phyloP scores from a whole-genome alignment of 345 rosid genomes.

The Balakata baccata region DNA sequence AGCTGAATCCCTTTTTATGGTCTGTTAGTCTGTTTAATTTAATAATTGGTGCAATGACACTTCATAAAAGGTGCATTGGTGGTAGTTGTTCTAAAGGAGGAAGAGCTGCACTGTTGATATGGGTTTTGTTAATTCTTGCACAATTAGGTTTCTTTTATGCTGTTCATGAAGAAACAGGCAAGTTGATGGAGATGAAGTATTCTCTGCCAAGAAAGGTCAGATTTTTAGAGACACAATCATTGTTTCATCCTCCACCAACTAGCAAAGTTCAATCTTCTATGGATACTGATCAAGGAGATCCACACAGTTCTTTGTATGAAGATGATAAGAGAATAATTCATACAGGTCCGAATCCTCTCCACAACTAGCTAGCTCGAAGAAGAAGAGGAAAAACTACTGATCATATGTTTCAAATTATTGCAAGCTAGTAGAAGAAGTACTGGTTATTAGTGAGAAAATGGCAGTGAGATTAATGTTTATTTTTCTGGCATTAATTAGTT shows the following conservation, averaged over 20 bases:
- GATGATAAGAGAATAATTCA: constrained; percentile 79
- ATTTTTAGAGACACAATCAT: constrained; percentile 21
- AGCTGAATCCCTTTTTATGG: constrained; percentile 4
- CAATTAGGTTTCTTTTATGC: constrained; percentile 36
- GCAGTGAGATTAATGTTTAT: constrained; percentile 5
- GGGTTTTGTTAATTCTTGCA: constrained; percentile 43
- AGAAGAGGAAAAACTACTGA: constrained; percentile 1
- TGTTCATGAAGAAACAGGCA: constrained; percentile 32
- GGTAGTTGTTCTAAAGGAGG: constrained; percentile 16
- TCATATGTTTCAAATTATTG: not conserved
- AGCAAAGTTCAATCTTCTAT: constrained; percentile 25
- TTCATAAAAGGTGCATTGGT: constrained; percentile 18
- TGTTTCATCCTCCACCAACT: constrained; percentile 31
- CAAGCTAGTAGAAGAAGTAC: constrained; percentile 13
- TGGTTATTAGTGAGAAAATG: constrained; percentile 6
- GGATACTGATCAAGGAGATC: constrained; percentile 34
- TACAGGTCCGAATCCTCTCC: constrained; percentile 95
- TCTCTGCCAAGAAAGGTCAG: constrained; percentile 44
- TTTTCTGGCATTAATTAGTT: constrained; percentile 5
- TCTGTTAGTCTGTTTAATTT: not conserved
- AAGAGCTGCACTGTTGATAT: constrained; percentile 37
- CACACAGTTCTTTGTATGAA: constrained; percentile 41
- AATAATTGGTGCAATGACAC: constrained; percentile 29
- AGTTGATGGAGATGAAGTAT: constrained; percentile 5
- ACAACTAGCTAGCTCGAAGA: constrained; percentile 45